Conservation (phyloP, 805 yeast species). For the Jamesozyma hellenica region DNA sequence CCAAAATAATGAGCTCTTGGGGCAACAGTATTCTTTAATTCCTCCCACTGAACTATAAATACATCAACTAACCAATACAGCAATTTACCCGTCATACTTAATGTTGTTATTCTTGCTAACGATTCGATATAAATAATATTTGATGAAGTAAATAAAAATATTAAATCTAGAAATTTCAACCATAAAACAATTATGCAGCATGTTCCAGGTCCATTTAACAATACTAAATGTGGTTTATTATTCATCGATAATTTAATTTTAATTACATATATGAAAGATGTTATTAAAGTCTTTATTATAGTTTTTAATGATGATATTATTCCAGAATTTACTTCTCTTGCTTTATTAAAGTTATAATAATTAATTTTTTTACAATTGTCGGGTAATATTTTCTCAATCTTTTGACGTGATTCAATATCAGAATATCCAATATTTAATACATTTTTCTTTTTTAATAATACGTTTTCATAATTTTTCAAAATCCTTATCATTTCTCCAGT, state of each 20-base stretch:
- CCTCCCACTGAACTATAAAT: slow-evolving; percentile 85
- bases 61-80: slow-evolving; percentile 63
- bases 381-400: slow-evolving; percentile 26
- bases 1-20: slow-evolving; percentile 68
- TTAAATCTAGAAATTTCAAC: slow-evolving; percentile 21
- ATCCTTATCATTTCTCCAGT: slow-evolving; percentile 91
- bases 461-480: slow-evolving; percentile 31
- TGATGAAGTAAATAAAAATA: slow-evolving; percentile 32
- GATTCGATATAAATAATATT: slow-evolving; percentile 55
- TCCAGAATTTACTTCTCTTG: slow-evolving; percentile 33
- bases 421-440: slow-evolving; percentile 30
- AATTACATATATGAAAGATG: slow-evolving; percentile 14
- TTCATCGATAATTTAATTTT: slow-evolving; percentile 13
- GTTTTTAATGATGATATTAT: slow-evolving; percentile 24
- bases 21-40: slow-evolving; percentile 37
- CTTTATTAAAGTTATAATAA: slow-evolving; percentile 24
- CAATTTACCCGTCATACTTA: slow-evolving; percentile 70
- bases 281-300: slow-evolving; percentile 27
- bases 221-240: slow-evolving; percentile 20
- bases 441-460: slow-evolving; percentile 39
- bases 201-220: slow-evolving; percentile 34
- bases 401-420: slow-evolving; percentile 30
- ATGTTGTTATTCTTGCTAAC: slow-evolving; percentile 23
- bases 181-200: slow-evolving; percentile 26
- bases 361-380: slow-evolving; percentile 6